These are phyloP conservation scores for Panicum miliaceum DNA, from an alignment of 176 grass and related monocot species.

Conservation along the genomic window DNA sequence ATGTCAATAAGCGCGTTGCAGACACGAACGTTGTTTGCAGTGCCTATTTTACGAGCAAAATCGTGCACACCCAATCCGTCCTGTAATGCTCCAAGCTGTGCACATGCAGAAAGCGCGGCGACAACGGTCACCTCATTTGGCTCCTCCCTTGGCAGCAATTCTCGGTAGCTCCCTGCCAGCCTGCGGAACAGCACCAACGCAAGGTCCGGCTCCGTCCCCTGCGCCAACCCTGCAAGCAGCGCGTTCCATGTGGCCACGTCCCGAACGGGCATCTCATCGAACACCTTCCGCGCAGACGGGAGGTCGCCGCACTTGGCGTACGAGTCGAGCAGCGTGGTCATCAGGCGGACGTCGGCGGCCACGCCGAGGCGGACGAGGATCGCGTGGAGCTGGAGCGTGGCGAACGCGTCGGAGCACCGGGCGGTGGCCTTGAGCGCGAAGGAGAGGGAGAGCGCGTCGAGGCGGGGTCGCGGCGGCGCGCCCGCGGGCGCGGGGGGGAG, in stretches of 20 bases:
- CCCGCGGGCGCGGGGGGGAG: slow-evolving; percentile 37
- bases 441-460: slow-evolving; percentile 83
- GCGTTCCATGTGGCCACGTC: slow-evolving; percentile 88
- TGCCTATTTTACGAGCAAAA: slow-evolving; percentile 42
- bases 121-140: slow-evolving; percentile 67
- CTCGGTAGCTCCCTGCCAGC: slow-evolving; percentile 42
- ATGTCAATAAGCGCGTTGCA: slow-evolving; percentile 77
- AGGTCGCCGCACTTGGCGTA: slow-evolving; percentile 65
- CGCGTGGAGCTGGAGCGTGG: slow-evolving; percentile 67
- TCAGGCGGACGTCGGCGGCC: slow-evolving; percentile 53
- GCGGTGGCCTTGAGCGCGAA: slow-evolving; percentile 74
- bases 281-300: slow-evolving; percentile 54
- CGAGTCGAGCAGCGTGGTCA: slow-evolving; percentile 75
- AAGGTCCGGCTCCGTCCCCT: slow-evolving; percentile 55
- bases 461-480: slow-evolving; percentile 43
- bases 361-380: slow-evolving; percentile 61
- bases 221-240: slow-evolving; percentile 64
- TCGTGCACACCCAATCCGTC: slow-evolving; percentile 58
- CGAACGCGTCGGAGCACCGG: slow-evolving; percentile 41
- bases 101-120: slow-evolving; percentile 69
- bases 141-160: slow-evolving; percentile 53
- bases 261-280: slow-evolving; percentile 69
- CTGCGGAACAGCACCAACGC: slow-evolving; percentile 66
- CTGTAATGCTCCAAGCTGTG: slow-evolving; percentile 55
- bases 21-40: slow-evolving; percentile 51